Evolutionary conservation across 495 filamentous ascomycete genomes (phyloP).

Genomic region (Polyplosphaeria fusca): DNA sequence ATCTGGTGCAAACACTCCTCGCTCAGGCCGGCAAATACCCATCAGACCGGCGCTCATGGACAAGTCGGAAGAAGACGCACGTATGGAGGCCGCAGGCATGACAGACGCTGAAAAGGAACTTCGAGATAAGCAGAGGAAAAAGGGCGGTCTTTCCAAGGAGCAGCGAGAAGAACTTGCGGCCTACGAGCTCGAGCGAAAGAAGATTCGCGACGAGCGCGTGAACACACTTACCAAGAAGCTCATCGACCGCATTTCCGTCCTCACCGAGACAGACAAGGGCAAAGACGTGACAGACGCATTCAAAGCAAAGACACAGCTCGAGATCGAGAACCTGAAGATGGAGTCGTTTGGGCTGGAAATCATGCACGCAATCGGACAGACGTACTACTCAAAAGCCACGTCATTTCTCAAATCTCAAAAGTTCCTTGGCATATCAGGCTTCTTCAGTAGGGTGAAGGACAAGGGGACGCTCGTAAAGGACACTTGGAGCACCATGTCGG

Average conservation of each 20-base stretch:
- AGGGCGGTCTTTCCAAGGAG: constrained; percentile 77
- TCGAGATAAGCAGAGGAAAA: constrained; percentile 82
- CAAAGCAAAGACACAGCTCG: constrained; percentile 86
- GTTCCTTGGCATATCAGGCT: constrained; percentile 91
- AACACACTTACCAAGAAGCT: constrained; percentile 79
- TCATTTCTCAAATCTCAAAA: constrained; percentile 91
- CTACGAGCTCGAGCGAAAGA: constrained; percentile 80
- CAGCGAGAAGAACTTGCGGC: constrained; percentile 85
- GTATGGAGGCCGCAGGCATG: constrained; percentile 63
- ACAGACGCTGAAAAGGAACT: constrained; percentile 75
- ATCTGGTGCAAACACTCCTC: constrained; percentile 67
- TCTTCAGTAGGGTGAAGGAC: constrained; percentile 90
- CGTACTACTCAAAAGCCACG: constrained; percentile 82
- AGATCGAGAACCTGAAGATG: constrained; percentile 98
- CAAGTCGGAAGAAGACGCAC: constrained; percentile 80
- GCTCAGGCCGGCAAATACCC: constrained; percentile 57
- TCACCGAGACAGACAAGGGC: constrained; percentile 95
- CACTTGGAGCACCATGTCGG: constrained; percentile 95
- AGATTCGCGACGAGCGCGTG: constrained; percentile 85
- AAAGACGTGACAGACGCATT: constrained; percentile 81
- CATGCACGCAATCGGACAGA: constrained; percentile 86
- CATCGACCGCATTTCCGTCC: constrained; percentile 84
- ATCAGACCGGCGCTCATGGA: constrained; percentile 85
- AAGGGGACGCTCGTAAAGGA: constrained; percentile 96
- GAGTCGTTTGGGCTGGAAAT: constrained; percentile 98